Percentiles rank a stretch among this genome's conserved stretches.
phyloP scores from a whole-genome alignment of 495 filamentous ascomycete genomes.

The Penicillium argentinense region DNA sequence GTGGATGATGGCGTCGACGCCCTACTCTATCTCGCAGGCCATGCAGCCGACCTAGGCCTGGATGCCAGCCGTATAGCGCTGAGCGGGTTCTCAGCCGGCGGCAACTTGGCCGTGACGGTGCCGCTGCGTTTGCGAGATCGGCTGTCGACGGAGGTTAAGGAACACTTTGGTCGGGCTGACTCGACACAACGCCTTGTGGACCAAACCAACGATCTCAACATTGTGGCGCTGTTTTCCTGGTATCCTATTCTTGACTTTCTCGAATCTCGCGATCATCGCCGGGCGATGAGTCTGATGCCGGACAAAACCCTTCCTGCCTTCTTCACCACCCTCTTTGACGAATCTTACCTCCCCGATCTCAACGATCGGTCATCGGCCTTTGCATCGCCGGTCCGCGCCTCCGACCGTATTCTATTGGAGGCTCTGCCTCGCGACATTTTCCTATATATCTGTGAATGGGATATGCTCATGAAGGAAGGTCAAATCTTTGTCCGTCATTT shows the following conservation, averaged over 20 bases:
- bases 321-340: constrained; percentile 85
- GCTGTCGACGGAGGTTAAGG: constrained; percentile 25
- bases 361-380: constrained; percentile 55
- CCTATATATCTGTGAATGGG: constrained; percentile 84
- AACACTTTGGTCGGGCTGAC: constrained; percentile 30
- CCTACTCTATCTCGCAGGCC: constrained; percentile 60
- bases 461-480: constrained; percentile 82
- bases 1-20: constrained; percentile 76
- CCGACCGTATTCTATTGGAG: constrained; percentile 47
- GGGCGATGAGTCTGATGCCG: constrained; percentile 61
- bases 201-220: constrained; percentile 40
- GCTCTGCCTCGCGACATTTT: constrained; percentile 64
- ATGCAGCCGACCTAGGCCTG: constrained; percentile 56
- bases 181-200: constrained; percentile 41
- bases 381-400: constrained; percentile 63
- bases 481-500: constrained; percentile 66
- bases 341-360: constrained; percentile 66
- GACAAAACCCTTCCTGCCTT: constrained; percentile 71
- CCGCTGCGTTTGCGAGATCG: constrained; percentile 60
- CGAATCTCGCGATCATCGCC: constrained; percentile 68
- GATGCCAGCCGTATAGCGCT: constrained; percentile 66
- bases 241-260: constrained; percentile 88
- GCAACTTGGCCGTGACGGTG: constrained; percentile 80
- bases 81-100: constrained; percentile 85
- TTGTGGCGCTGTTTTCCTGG: constrained; percentile 66